Conservation (phyloP, 345 rosid genomes). For the Orychophragmus violaceus region DNA sequence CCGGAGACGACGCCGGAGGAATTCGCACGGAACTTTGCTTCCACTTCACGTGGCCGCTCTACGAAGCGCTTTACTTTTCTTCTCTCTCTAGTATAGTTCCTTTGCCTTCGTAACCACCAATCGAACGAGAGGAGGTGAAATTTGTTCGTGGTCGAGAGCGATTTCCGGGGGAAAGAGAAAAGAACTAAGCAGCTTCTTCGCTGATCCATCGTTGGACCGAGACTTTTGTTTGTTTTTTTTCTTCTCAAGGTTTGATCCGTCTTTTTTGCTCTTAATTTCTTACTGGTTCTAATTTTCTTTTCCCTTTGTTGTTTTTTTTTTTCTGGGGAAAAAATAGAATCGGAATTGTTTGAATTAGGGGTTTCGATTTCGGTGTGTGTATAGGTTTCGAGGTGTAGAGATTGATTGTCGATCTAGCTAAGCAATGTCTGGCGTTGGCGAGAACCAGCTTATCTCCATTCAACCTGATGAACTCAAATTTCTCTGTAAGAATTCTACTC, state of each 20-base stretch:
- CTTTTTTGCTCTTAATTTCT: conserved; percentile 4
- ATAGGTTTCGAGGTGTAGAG: not conserved
- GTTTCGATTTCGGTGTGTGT: conserved; percentile 10
- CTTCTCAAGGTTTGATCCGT: conserved; percentile 20
- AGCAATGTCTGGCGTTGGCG: conserved; percentile 56
- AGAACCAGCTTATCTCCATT: conserved; percentile 69
- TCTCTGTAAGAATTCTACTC: conserved; percentile 42
- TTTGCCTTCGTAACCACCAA: conserved; percentile 10
- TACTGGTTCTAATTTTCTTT: not conserved
- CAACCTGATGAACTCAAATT: conserved; percentile 95
- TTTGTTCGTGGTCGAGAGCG: conserved; percentile 24
- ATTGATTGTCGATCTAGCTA: not conserved
- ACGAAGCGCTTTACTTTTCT: conserved; percentile 6
- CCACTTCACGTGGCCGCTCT: conserved; percentile 21
- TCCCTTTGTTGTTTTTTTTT: not conserved
- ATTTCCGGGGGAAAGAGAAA: conserved; percentile 14
- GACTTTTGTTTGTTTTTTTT: conserved; percentile 7
- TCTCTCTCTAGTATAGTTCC: not conserved
- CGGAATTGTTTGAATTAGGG: conserved; percentile 5
- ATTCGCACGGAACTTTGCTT: conserved; percentile 28
- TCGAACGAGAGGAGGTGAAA: not conserved
- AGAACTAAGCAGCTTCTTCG: conserved; percentile 10
- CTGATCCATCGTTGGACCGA: conserved; percentile 31
- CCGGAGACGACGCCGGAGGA: conserved; percentile 33
- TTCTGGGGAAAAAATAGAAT: not conserved